Conservation (phyloP, 192 early-diverging fungal species). For the Backusella sp. region DNA sequence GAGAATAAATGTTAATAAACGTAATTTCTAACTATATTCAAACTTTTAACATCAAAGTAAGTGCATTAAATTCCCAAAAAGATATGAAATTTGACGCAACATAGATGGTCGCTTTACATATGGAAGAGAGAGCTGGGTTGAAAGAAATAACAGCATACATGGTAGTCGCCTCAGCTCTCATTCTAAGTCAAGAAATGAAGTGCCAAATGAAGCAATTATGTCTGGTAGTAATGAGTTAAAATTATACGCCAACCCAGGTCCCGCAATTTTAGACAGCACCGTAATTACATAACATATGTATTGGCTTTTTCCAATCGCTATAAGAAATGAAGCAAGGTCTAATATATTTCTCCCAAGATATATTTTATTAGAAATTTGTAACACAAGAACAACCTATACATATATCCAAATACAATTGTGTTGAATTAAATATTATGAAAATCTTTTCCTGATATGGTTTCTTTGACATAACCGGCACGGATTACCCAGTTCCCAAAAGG, state of each 20-base stretch:
- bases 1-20: not conserved
- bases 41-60: not conserved
- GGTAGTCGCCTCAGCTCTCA: not conserved
- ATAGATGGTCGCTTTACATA: not conserved
- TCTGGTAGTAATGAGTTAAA: not conserved
- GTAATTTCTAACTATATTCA: not conserved
- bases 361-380: too few relatives aligned
- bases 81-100: not conserved
- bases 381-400: not conserved
- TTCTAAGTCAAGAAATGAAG: not conserved
- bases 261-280: not conserved
- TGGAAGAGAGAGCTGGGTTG: not conserved
- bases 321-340: too few relatives aligned
- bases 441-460: conserved; percentile 65
- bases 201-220: not conserved
- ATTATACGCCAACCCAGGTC: not conserved
- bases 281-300: too few relatives aligned
- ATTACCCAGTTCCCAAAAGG: conserved; percentile 95
- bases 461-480: conserved; percentile 78
- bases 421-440: conserved; percentile 51
- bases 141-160: too few relatives aligned
- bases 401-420: not conserved
- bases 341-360: too few relatives aligned
- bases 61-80: not conserved
- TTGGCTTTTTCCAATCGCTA: too few relatives aligned